Conservation (phyloP, 106 monocot species). For the Dendrobium chrysotoxum region DNA sequence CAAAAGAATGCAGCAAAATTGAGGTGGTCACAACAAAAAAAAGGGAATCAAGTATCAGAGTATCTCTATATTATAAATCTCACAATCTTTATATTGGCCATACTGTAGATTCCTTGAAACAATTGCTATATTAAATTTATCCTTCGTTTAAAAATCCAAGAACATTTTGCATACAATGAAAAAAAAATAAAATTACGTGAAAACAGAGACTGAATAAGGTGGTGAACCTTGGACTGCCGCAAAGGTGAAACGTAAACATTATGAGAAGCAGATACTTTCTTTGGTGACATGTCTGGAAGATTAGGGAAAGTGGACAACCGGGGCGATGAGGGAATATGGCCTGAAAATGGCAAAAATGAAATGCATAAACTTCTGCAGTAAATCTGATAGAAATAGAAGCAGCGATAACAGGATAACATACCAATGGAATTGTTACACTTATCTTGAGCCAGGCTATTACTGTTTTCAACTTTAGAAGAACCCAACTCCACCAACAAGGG, state of each 20-base stretch:
- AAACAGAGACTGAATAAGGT: background rate
- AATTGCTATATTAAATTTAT: no score
- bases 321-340: constrained; percentile 68
- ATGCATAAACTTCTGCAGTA: background rate
- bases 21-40: no score
- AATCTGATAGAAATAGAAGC: background rate
- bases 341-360: constrained; percentile 13
- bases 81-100: no score
- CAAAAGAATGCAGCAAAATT: background rate
- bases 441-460: constrained; percentile 33
- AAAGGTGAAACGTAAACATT: constrained; percentile 98
- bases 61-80: background rate
- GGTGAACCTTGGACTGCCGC: constrained; percentile 70
- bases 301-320: constrained; percentile 59
- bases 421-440: constrained; percentile 33
- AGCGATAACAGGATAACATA: constrained; percentile 17
- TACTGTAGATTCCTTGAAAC: no score
- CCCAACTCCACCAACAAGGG: constrained; percentile 63
- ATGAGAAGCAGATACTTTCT: constrained; percentile 93
- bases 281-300: constrained; percentile 95
- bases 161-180: background rate
- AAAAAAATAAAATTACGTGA: background rate
- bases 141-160: no score
- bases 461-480: constrained; percentile 22
- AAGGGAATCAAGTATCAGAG: background rate